A percentile compares a stretch with the other conserved stretches of the same genome.
Conservation (phyloP, 2,329 filamentous ascomycete species). For the Hypoxylon sp. region DNA sequence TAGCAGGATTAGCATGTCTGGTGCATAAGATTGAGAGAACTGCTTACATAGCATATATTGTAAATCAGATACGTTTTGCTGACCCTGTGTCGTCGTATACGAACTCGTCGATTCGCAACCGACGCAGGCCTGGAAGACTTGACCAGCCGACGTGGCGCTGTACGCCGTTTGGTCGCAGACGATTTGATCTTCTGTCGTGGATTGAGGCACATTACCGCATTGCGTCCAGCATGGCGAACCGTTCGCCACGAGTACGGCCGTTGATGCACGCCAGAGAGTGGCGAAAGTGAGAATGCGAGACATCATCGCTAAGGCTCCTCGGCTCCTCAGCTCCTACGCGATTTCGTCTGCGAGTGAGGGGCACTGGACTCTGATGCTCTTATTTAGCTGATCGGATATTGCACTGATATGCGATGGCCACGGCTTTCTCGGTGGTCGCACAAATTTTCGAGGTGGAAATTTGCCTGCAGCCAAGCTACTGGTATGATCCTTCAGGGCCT, state of each 20-base stretch:
- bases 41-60: constrained; percentile 69
- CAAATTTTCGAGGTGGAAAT: constrained; percentile 14
- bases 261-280: constrained; percentile 43
- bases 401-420: background rate
- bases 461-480: constrained; percentile 29
- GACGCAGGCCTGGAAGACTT: constrained; percentile 66
- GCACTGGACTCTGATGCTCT: constrained; percentile 2
- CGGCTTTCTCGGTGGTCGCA: constrained; percentile 10
- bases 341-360: constrained; percentile 15
- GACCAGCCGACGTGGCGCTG: constrained; percentile 55
- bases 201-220: constrained; percentile 67
- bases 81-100: constrained; percentile 56
- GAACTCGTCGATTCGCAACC: constrained; percentile 66
- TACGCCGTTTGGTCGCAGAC: constrained; percentile 62
- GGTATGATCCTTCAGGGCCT: constrained; percentile 10
- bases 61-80: constrained; percentile 61
- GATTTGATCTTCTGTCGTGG: constrained; percentile 62
- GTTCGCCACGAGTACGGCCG: constrained; percentile 59
- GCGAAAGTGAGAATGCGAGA: constrained; percentile 42
- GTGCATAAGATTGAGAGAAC: background rate
- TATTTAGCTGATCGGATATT: constrained; percentile 12
- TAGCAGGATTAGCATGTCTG: constrained; percentile 35
- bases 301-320: constrained; percentile 29
- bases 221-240: constrained; percentile 63
- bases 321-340: background rate